These are phyloP conservation scores for Erythrophleum ivorense DNA, from an alignment of 331 rosid species.

Conservation along the genomic window DNA sequence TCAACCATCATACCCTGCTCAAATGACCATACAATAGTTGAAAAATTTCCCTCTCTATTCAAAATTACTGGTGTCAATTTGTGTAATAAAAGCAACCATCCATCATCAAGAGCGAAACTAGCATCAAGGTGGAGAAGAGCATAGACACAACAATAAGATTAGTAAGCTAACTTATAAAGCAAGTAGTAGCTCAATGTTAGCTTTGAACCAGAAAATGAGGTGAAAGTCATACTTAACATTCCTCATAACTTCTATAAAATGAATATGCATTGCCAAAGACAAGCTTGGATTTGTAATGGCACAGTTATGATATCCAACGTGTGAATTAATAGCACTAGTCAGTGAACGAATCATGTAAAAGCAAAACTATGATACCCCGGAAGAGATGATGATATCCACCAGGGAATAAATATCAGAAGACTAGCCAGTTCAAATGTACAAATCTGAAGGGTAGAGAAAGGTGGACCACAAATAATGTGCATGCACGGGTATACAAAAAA, in stretches of 20 bases:
- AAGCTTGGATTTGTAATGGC: background rate
- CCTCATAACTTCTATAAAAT: conserved; percentile 15
- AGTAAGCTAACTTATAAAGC: background rate
- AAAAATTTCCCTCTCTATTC: conserved; percentile 15
- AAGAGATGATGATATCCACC: background rate
- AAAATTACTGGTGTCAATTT: conserved; percentile 2
- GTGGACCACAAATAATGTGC: background rate
- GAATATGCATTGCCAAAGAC: background rate
- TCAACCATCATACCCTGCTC: conserved; percentile 81
- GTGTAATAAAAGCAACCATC: conserved; percentile 5
- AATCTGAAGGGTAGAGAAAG: conserved; percentile 9
- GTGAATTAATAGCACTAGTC: conserved; percentile 5
- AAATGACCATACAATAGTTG: conserved; percentile 31
- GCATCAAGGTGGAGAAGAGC: background rate
- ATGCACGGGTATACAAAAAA: no score
- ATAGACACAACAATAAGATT: background rate
- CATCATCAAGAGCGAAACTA: conserved; percentile 18
- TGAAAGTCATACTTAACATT: background rate
- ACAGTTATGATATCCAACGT: conserved; percentile 13
- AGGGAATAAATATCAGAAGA: background rate
- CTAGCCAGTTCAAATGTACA: background rate
- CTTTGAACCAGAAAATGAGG: conserved; percentile 9
- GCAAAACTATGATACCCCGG: conserved; percentile 8
- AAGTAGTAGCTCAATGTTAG: background rate
- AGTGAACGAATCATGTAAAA: background rate